A percentile compares a stretch with the other conserved stretches of the same genome.
Conservation (phyloP, 495 filamentous ascomycete genomes). For the Friedmanniomyces endolithicus region DNA sequence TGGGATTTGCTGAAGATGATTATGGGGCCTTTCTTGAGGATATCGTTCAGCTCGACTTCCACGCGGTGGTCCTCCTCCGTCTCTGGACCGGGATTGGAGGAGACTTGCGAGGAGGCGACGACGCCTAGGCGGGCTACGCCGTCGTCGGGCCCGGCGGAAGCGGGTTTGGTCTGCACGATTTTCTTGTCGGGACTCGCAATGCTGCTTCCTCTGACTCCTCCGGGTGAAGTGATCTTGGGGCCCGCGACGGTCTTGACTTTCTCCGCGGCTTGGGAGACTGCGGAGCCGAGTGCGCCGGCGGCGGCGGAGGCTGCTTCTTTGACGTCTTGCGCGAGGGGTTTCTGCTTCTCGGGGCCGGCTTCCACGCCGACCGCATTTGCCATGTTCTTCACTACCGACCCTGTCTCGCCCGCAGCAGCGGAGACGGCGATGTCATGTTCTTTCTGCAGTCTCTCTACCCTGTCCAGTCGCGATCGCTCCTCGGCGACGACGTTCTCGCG, state of each 20-base stretch:
- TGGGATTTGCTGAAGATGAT: constrained; percentile 94
- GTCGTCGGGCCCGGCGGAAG: constrained; percentile 22
- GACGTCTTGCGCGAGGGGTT: constrained; percentile 1
- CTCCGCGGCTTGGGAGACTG: not conserved
- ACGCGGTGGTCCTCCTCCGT: constrained; percentile 45
- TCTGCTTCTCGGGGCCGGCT: not conserved
- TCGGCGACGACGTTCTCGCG: constrained; percentile 28
- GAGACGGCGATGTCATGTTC: constrained; percentile 16
- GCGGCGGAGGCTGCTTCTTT: not conserved
- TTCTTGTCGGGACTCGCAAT: constrained; percentile 31
- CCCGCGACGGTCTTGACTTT: constrained; percentile 44
- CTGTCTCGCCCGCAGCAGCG: not conserved
- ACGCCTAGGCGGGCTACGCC: constrained; percentile 27
- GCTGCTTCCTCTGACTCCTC: constrained; percentile 13
- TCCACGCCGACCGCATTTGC: constrained; percentile 4
- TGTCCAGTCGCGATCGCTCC: constrained; percentile 20
- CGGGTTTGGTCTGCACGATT: constrained; percentile 16
- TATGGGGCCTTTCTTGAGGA: constrained; percentile 71
- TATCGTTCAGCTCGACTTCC: constrained; percentile 54
- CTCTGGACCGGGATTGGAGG: constrained; percentile 28
- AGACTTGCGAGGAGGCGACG: constrained; percentile 7
- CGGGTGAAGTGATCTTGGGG: constrained; percentile 45
- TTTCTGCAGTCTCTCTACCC: constrained; percentile 13
- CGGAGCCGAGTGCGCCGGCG: not conserved
- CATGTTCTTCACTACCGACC: constrained; percentile 12